Base-by-base conservation (phyloP, 768 basidiomycete species). In the Psilocybe sp. region DNA sequence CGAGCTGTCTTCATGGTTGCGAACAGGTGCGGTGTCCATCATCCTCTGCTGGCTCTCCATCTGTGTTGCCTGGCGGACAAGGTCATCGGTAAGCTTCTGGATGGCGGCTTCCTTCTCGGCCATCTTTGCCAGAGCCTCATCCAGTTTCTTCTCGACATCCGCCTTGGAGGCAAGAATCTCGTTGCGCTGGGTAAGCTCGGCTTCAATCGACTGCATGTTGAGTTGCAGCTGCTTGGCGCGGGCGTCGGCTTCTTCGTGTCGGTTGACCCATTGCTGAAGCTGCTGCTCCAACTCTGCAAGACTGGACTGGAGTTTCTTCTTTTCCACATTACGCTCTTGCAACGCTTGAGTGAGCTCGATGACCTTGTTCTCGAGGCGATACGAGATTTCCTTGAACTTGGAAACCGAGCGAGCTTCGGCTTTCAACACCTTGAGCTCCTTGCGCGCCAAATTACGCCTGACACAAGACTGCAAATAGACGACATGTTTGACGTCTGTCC, bases 351-450 rank as follows among this genome's bases (percentile, higher is more conserved):
- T 98, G 54, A 99, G 87, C 65, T 98, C 96, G 51, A 99, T 92
- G 39, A 99, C 97, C 72, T 98, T 99, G 78, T 98, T 99, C 74
- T 99, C 97, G 49, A 99, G 78, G 58, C 83, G 85, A 64, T 98
- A 98, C 0, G 96, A 98, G 57, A 96, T 97, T 71, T 97, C 94
- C 73, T 97, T 98, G 83, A 96, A 98, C 65, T 94, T 97, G 58
- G 91, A 89, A 23, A 95, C 95, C 1, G 97, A 98, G 45, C 94
- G 92, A 5, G 97, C 97, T 68, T 99, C 97, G 7, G 86, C 81
- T 62, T 80, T 87, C 55, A 99, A 81, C 9, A 72, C 74, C 60
- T 87, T 89, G 55, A 99, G 81, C 64, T 98, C 84, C 57, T 85
- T 87, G 51, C 86, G 82, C 16, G 97, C 97, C 43, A 89, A 72